Percentiles rank a stretch among this genome's conserved stretches.
These are phyloP conservation scores for Aurantiochytrium sp. DNA, from an alignment of 108 stramenopile species.

Conservation along the genomic window DNA sequence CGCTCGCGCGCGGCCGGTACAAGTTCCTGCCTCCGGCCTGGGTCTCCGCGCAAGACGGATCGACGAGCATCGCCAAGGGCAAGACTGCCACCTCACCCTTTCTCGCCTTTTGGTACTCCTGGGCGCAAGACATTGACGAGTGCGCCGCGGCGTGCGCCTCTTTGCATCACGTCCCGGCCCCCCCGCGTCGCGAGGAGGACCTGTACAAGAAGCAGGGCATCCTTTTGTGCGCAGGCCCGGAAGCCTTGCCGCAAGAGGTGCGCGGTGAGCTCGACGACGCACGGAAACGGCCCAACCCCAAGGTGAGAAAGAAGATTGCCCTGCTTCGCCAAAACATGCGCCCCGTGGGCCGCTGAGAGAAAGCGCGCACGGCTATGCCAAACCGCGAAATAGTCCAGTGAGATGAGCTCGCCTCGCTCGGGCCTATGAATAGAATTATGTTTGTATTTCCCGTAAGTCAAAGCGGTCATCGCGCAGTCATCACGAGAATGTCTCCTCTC, in stretches of 20 bases:
- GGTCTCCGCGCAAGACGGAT: not conserved
- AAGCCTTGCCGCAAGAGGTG: not conserved
- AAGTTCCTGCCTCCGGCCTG: not conserved
- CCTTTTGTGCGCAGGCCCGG: not conserved
- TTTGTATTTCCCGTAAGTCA: too few relatives aligned
- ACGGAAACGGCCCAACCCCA: not conserved
- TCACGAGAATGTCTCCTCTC: too few relatives aligned
- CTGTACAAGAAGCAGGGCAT: not conserved
- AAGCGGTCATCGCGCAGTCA: too few relatives aligned
- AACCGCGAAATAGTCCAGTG: too few relatives aligned
- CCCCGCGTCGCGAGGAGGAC: not conserved
- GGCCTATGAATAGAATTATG: too few relatives aligned
- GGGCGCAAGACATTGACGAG: not conserved
- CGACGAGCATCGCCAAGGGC: not conserved
- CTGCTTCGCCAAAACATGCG: not conserved
- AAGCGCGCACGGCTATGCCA: too few relatives aligned
- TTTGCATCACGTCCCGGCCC: not conserved
- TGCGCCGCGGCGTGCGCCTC: not conserved
- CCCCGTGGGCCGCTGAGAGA: too few relatives aligned
- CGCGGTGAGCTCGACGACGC: not conserved
- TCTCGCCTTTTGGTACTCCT: not conserved
- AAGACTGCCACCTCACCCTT: not conserved
- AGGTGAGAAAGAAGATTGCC: not conserved
- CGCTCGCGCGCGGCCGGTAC: not conserved
- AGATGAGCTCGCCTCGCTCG: too few relatives aligned